Evolutionary conservation across 441 rosid genomes (phyloP), one percentile per base, ranked within the genome.

Genomic region (Brassica balearica): DNA sequence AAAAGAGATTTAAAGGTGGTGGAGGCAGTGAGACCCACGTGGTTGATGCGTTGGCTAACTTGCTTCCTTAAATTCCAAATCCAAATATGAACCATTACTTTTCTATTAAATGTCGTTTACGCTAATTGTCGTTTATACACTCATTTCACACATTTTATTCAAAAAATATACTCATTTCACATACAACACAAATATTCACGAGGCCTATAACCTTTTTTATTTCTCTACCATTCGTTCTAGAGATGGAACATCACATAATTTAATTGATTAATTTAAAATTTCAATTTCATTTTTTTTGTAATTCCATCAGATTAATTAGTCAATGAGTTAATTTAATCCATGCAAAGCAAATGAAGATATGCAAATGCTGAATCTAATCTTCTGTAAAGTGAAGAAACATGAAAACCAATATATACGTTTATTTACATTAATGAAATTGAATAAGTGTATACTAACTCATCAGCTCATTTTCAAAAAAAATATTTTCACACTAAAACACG

Each of bases 31-130:
- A 48, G 75, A 27, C 61, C 74, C 79, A 70, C 72, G 56, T 70
- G 75, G 23, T n/a, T 8, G 81, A 75, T 84, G 81, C 73, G 75
- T 76, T 78, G 84, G 81, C 81, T 15, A 48, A 69, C 9, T 71
- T 14, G 0, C 80, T 19, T 61, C 78, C 82, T 72, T 68, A 56
- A 63, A 79, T 77, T 77, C 77, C 71, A 76, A 78, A 80, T 60
- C 70, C 71, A 17, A 59, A 22, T 75, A 84, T 82, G 58, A 77
- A 75, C 69, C 56, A 6, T 25, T 59, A 15, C 65, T 77, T 46
- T 55, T 55, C 22, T 55, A 0, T 17, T 17, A 17, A 55, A 41
- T 15, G 84, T 86, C 74, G 27, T 68, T 29, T 59, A 59, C 22
- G 53, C 68, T 51, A 51, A 51, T 51, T 48, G 56, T 48, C 56